phyloP scores from a whole-genome alignment of 2,329 filamentous ascomycete genomes.

The Metarhizium humberi region DNA sequence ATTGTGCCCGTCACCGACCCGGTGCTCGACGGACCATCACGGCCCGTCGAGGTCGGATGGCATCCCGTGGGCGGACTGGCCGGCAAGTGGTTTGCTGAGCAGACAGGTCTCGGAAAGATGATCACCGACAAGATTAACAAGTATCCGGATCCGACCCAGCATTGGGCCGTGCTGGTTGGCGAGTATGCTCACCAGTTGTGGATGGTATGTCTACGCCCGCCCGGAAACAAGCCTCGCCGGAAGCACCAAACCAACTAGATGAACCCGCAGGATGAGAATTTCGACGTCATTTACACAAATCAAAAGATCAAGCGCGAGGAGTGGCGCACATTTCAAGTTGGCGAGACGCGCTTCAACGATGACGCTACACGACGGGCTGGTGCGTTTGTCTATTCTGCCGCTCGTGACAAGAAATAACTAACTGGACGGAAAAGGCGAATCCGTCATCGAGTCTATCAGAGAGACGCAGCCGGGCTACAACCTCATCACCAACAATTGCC shows the following conservation, averaged over 20 bases:
- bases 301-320: slow-evolving; percentile 33
- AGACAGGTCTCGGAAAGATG: slow-evolving; percentile 44
- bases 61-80: slow-evolving; percentile 47
- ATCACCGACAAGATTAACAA: slow-evolving; percentile 45
- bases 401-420: background rate
- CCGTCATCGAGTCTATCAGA: slow-evolving; percentile 42
- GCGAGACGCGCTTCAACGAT: slow-evolving; percentile 44
- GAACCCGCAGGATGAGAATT: slow-evolving; percentile 36
- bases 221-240: background rate
- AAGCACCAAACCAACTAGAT: background rate
- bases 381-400: slow-evolving; percentile 15
- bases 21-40: slow-evolving; percentile 18
- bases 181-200: slow-evolving; percentile 48
- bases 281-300: slow-evolving; percentile 49
- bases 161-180: slow-evolving; percentile 50
- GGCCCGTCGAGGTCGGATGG: slow-evolving; percentile 44
- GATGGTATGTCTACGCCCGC: slow-evolving; percentile 33
- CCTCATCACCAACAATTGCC: slow-evolving; percentile 51
- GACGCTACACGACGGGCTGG: slow-evolving; percentile 40
- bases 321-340: slow-evolving; percentile 42
- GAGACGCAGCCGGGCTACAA: slow-evolving; percentile 41
- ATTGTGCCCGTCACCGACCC: slow-evolving; percentile 20
- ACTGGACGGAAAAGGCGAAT: slow-evolving; percentile 32
- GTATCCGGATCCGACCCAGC: slow-evolving; percentile 50
- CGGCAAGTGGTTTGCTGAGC: slow-evolving; percentile 49